phyloP scores from a whole-genome alignment of 352 stramenopile genomes.

The Blastocystis sp. region DNA sequence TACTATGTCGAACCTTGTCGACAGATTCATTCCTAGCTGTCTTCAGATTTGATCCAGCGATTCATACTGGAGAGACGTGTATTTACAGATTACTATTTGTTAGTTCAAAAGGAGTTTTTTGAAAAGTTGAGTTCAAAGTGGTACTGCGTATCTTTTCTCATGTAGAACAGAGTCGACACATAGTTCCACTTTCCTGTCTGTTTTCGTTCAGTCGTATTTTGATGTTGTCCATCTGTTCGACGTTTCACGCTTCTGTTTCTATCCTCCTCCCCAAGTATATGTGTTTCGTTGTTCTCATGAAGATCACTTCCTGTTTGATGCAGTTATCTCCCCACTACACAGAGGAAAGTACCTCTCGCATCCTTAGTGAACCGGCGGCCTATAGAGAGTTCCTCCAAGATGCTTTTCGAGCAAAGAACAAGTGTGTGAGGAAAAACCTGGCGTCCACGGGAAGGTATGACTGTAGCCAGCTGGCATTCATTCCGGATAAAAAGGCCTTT shows the following conservation, averaged over 20 bases:
- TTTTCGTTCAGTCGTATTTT: constrained; percentile 37
- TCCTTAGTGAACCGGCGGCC: neutral
- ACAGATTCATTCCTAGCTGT: neutral
- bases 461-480: neutral
- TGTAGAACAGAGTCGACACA: neutral
- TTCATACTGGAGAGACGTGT: neutral
- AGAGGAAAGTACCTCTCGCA: too few species aligned
- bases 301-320: neutral
- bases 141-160: neutral
- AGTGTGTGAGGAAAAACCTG: neutral
- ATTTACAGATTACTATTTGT: neutral
- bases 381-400: neutral
- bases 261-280: constrained; percentile 3
- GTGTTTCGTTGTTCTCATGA: neutral
- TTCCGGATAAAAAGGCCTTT: neutral
- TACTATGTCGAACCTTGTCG: neutral
- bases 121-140: neutral
- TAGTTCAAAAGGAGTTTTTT: constrained; percentile 35
- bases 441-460: neutral
- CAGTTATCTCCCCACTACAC: neutral
- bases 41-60: constrained; percentile 5
- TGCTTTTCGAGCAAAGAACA: neutral
- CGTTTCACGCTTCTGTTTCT: neutral
- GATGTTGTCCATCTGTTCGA: neutral
- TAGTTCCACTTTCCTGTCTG: neutral